phyloP scores from a whole-genome alignment of 768 basidiomycete genomes.

The Mrakia frigida region DNA sequence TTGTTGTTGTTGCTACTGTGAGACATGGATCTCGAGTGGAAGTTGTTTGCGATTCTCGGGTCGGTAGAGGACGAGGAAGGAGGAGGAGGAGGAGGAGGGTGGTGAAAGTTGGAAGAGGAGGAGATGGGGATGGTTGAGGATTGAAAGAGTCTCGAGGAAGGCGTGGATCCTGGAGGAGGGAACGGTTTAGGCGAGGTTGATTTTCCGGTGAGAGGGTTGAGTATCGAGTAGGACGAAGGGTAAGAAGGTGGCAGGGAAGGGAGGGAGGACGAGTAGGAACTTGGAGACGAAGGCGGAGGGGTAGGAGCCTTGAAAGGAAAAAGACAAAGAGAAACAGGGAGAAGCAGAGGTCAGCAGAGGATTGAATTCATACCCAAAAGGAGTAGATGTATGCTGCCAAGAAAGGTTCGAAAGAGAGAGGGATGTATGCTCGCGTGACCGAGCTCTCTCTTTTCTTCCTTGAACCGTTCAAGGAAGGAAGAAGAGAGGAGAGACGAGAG shows the following conservation, averaged over 20 bases:
- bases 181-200: conserved; percentile 12
- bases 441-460: neutral
- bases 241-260: conserved; percentile 1
- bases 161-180: conserved; percentile 6
- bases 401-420: neutral
- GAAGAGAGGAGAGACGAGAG: neutral
- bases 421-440: neutral
- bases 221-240: conserved; percentile 5
- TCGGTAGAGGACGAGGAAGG: neutral
- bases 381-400: neutral
- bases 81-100: neutral
- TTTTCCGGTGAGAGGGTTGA: conserved; percentile 9
- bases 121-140: conserved; percentile 4
- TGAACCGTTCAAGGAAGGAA: neutral
- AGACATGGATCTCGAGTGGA: conserved; percentile 1
- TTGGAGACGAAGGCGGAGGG: neutral
- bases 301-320: neutral
- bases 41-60: neutral
- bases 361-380: neutral
- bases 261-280: neutral
- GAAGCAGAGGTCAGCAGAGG: neutral
- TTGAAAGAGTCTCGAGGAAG: neutral
- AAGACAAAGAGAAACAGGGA: neutral
- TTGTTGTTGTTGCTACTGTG: neutral
- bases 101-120: neutral